Conservation (phyloP, 371 early-diverging fungal species). For the Actinomortierella ambigua region DNA sequence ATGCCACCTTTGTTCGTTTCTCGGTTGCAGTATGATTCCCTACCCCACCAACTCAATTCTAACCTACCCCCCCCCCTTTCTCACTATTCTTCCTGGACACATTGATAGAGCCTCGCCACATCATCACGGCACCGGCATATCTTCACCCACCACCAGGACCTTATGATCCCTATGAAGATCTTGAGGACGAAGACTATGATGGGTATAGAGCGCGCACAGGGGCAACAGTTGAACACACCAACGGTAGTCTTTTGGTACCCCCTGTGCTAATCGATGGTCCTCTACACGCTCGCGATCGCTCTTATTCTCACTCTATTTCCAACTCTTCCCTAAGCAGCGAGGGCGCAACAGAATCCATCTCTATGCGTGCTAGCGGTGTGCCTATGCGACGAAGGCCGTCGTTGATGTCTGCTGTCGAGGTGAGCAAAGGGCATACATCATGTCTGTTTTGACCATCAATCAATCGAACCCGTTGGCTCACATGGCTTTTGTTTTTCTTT, state of each 20-base stretch:
- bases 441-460: too few relatives aligned
- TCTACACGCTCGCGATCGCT: too few relatives aligned
- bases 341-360: conserved; percentile 36
- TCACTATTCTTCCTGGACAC: too few relatives aligned
- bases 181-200: conserved; percentile 36
- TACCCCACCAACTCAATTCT: neutral
- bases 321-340: conserved; percentile 29
- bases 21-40: neutral
- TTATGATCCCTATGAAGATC: conserved; percentile 38
- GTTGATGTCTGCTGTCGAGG: conserved; percentile 38
- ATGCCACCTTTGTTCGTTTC: neutral
- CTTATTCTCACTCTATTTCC: neutral
- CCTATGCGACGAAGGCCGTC: conserved; percentile 30
- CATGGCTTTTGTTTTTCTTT: neutral
- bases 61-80: too few relatives aligned
- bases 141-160: conserved; percentile 14
- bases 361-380: conserved; percentile 23
- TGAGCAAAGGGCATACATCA: neutral
- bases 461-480: too few relatives aligned
- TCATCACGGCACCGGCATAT: conserved; percentile 11
- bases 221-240: too few relatives aligned
- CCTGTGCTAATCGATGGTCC: too few relatives aligned
- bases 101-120: conserved; percentile 16
- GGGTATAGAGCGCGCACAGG: conserved; percentile 24
- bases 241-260: too few relatives aligned